Base-by-base conservation (phyloP, 768 basidiomycete genomes). In the Termitomyces sp. region DNA sequence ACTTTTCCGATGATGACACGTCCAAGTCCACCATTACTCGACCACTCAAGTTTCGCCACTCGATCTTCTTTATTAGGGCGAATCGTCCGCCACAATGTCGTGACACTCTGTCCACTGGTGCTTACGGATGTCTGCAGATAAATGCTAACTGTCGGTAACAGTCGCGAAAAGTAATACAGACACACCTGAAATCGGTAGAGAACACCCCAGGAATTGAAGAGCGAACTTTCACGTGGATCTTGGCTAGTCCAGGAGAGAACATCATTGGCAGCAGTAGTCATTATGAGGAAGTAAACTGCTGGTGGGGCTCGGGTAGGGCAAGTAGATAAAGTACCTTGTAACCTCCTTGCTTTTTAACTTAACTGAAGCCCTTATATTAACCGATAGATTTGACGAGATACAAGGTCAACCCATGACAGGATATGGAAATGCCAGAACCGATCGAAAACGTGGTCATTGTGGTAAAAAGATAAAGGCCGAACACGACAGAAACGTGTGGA, bases 1-100 rank as follows among this genome's bases (percentile, higher is more conserved):
- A 91, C 91, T 82, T 92, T 93, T 69, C 92, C 92, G 69, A 94
- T 90, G 62, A 89, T 81, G 67, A 91, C 87, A 68, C 92, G 90
- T 63, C 92, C 92, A 55, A 94, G 86, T 60, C 89, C 87, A 63
- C 91, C 92, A 66, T 85, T 91, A 52, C 87, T 78, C 59, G 89
- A 83, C 92, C 92, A 94, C 74, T 94, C 92, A 57, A 94, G 84
- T 77, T 87, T 92, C 65, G 92, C 92, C 69, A 93, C 87, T 49
- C 91, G 87, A 72, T 94, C 92, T 77, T 93, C 91, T 71, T 89
- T 91, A 77, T 88, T 91, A 61, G 88, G 81, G 55, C 91, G 88
- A 68, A 91, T 87, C n/a, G 88, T 77, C 61, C 89, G 86, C 85
- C 84, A 91, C 60, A 94, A 78, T 25, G 89, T 92, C 29, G 91